Evolutionary conservation across 1,139 yeast genomes (phyloP), one percentile per base, ranked within the genome.

Genomic region (Zygosaccharomyces pseudobailii): DNA sequence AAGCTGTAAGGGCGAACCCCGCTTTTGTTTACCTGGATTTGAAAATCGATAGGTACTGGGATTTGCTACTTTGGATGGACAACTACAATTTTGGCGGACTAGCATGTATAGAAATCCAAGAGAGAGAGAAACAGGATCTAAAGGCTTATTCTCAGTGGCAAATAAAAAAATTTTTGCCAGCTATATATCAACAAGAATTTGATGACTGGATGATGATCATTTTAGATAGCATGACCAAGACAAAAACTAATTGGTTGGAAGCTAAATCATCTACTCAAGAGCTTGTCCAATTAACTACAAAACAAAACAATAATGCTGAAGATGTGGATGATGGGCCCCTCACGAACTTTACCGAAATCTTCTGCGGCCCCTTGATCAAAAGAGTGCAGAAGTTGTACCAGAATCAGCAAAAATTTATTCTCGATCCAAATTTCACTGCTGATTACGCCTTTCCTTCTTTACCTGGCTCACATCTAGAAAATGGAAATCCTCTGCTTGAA

Each of bases 1-100:
- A 87, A 55, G 82, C 95, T 1, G 80, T 90, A 5, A 74, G 96
- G 57, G 75, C 88, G 1, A 86, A 83, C 58, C 94, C 96, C 0
- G 68, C 89, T 53, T 92, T 92, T 67, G 82, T 84, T 56, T 89
- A 83, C 63, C 70, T 94, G 56, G 97, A 90, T 57, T 69, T 94
- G 56, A 71, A 72, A 27, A 84, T 92, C 41, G 76, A 75, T 13
- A 81, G 81, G 56, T 90, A 88, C 61, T 92, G 98, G 98, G 97
- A 92, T 65, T 63, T 86, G 17, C 71, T 94, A 52, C 71, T 92
- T 3, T 94, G 98, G 97, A 87, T 90, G 95, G 97, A 94, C 64
- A 83, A 84, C 57, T 81, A 78, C 58, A 94, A 94, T 61, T 89
- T 74, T 65, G 87, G 95, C 37, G 99, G 98, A 4, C 74, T 89